Base-by-base conservation (phyloP, 2,329 filamentous ascomycete genomes). In the Capronia americana region DNA sequence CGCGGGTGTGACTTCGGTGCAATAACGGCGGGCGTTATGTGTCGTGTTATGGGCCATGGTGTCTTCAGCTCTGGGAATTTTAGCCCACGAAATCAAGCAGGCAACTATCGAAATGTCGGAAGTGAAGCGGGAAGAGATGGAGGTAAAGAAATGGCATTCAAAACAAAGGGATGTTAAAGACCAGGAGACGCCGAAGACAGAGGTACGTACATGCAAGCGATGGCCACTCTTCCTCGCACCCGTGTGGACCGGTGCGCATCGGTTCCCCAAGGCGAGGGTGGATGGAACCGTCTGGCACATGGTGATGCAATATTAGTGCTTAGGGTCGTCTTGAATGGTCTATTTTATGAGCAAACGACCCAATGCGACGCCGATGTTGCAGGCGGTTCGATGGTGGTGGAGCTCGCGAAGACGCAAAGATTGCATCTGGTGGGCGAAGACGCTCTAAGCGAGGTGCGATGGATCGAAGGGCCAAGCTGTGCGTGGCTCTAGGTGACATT, bases 1-100 rank as follows among this genome's bases (percentile, higher is more conserved):
- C 23, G 63, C 10, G 2, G 73, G 72, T 38, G 74, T 75, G 56
- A 78, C 76, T n/a, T 79, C 68, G 0, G 70, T 72, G 64, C 80
- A 82, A 14, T 74, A 63, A 7, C 46, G 57, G 20, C 65, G 65
- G 46, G 54, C 54, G 17, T 41, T 24, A 50, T 58, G 53, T 10
- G 51, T 57, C 41, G 68, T 67, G 61, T 69, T 66, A 4, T 58
- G 61, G 28, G 58, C 54, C 63, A 66, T 65, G 6, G 38, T 67
- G 10, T 23, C 20, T 50, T 59, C 26, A n/a, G 4, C 38, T 48
- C n/a, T 17, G 23, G 56, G 38, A 2, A 2, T 4, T 17, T n/a
- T 12, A 53, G 23, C 26, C 26, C 48, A 53, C 48, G 23, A 26
- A 11, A 53, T 7, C 48, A 12, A 53, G 20, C 4, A 7, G 24